A percentile compares a stretch with the other conserved stretches of the same genome.
Conservation (phyloP, 2,329 filamentous ascomycete genomes). For the Colletotrichum tropicicola region DNA sequence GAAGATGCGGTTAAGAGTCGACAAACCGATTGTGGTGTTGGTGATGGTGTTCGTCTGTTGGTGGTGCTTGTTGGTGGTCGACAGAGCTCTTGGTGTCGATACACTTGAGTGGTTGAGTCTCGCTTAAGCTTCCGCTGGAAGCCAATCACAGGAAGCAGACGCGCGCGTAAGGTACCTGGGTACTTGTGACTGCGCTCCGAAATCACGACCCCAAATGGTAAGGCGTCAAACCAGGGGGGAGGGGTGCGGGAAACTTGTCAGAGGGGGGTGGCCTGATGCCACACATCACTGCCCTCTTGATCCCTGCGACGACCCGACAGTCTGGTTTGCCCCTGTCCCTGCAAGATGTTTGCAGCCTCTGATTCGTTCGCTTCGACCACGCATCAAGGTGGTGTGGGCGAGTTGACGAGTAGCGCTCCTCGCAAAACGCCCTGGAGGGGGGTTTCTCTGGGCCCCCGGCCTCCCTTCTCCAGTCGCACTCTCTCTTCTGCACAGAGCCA, state of each 20-base stretch:
- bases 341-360: background rate
- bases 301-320: slow-evolving; percentile 9
- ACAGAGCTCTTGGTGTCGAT: background rate
- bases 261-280: background rate
- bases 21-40: background rate
- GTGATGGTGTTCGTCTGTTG: slow-evolving; percentile 13
- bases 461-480: slow-evolving; percentile 1
- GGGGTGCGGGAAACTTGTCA: background rate
- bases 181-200: slow-evolving; percentile 3
- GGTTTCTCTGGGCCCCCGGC: slow-evolving; percentile 1
- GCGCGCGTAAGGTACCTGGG: slow-evolving; percentile 10
- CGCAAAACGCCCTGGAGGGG: slow-evolving; percentile 9
- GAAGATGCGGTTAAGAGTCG: slow-evolving; percentile 9
- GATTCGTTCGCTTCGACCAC: slow-evolving; percentile 14
- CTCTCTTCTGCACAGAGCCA: background rate
- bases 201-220: background rate
- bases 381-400: background rate
- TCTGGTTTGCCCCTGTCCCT: slow-evolving; percentile 13
- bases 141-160: slow-evolving; percentile 5
- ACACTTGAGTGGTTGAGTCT: slow-evolving; percentile 6
- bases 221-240: background rate
- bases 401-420: slow-evolving; percentile 9
- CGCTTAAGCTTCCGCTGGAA: slow-evolving; percentile 14
- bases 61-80: slow-evolving; percentile 12
- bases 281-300: background rate